phyloP scores from a whole-genome alignment of 768 basidiomycete genomes.

The Amanita exitialis region DNA sequence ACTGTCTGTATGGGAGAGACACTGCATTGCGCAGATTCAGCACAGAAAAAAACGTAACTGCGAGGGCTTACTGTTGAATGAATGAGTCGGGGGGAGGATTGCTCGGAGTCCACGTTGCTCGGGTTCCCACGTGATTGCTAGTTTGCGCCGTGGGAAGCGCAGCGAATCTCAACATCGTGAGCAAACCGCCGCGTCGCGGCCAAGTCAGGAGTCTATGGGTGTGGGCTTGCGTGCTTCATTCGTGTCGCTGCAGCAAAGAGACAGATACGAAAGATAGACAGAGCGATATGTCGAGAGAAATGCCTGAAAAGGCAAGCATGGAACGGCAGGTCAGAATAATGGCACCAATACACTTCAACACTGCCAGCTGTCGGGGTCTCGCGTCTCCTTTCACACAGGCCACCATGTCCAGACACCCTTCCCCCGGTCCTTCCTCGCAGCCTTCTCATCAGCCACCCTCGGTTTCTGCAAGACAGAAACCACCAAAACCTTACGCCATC shows the following conservation, averaged over 20 bases:
- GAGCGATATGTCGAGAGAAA: constrained; percentile 2
- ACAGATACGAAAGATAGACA: background rate
- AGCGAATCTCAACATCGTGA: background rate
- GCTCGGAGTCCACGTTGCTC: constrained; percentile 3
- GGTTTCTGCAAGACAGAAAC: constrained; percentile 33
- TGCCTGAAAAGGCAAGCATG: constrained; percentile 27
- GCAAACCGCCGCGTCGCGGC: background rate
- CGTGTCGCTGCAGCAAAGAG: background rate
- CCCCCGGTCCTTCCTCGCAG: constrained; percentile 36
- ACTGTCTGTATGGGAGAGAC: constrained; percentile 59
- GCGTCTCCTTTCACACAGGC: constrained; percentile 27
- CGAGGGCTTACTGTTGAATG: constrained; percentile 3
- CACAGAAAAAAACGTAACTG: background rate
- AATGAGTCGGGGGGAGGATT: background rate
- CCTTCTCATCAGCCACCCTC: constrained; percentile 14
- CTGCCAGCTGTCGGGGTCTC: constrained; percentile 28
- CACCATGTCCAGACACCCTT: constrained; percentile 62
- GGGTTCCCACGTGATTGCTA: constrained; percentile 3
- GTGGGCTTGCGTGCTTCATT: background rate
- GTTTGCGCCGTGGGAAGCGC: constrained; percentile 3
- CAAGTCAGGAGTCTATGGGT: background rate
- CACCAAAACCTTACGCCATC: constrained; percentile 38
- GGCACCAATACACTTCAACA: constrained; percentile 17
- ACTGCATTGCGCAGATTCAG: constrained; percentile 24
- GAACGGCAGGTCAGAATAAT: constrained; percentile 18